Base-by-base conservation (phyloP, 1,284 basidiomycete species). In the Ustilago cynodontis region DNA sequence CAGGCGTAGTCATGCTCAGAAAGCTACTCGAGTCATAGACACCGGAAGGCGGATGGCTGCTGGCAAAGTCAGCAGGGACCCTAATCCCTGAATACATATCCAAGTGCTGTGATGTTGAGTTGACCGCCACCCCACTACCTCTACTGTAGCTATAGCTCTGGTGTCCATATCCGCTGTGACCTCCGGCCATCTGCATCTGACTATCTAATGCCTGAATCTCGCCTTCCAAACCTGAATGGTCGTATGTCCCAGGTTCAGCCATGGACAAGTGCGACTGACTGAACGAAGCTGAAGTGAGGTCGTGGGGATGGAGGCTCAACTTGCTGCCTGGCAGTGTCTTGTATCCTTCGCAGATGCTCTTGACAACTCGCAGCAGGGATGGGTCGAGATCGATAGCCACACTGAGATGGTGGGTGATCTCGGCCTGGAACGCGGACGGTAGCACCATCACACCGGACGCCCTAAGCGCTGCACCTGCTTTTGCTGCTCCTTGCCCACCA, bases 351-450 rank as follows among this genome's bases (percentile, higher is more conserved):
- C 74, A 71, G 61, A 81, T 75, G 41, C 65, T 71, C 50, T 79
- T 81, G 57, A 81, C 71, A 18, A 78, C 52, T 3, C 69, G 50
- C 2, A 78, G 41, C 35, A 74, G 41, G 8, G 58, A 33, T 9
- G 81, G 82, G 28, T 84, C 82, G 3, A 84, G 58, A 20, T 84
- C 81, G 37, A 83, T 62, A 2, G 80, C 82, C 3, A 75, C 75
- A 18, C 71, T 66, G 22, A 84, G 71, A 56, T 84, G 82, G 47
- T 82, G 76, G 16, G 75, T 70, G 57, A 84, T 84, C 66, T 81
- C 80, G 26, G 66, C 65, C 2, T 79, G 76, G 59, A 60, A 80
- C 2, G 50, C 31, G 7, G 52, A 35, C 2, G 79, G 80, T 13
- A 69, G 20, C 4, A 62, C 62, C 65, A 71, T 77, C 11, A 47